A percentile compares a stretch with the other conserved stretches of the same genome.
Conservation (phyloP, 306 rosid species). For the Castanea mollissima region DNA sequence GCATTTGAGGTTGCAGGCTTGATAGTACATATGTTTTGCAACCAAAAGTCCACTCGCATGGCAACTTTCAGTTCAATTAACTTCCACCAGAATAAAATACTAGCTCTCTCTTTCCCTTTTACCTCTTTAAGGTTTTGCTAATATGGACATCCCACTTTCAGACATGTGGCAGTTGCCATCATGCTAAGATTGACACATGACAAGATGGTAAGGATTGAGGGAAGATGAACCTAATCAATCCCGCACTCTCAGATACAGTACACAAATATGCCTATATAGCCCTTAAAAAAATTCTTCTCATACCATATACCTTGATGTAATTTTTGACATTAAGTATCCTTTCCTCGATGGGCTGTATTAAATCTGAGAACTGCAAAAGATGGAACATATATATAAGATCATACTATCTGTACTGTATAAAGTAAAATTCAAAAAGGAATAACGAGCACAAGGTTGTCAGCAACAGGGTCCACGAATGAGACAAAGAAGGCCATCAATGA, state of each 20-base stretch:
- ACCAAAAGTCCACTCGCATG: not conserved
- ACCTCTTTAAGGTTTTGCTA: not conserved
- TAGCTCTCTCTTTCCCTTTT: not conserved
- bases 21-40: not conserved
- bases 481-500: not conserved
- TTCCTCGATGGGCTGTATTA: constrained; percentile 76
- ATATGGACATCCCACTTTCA: constrained; percentile 12
- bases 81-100: not conserved
- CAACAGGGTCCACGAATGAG: not conserved
- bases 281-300: not conserved
- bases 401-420: not conserved
- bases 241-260: not conserved
- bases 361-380: constrained; percentile 64
- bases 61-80: not conserved
- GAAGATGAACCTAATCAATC: not conserved
- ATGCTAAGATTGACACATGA: not conserved
- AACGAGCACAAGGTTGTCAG: not conserved
- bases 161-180: constrained; percentile 8
- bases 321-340: constrained; percentile 58
- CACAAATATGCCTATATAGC: not conserved
- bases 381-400: constrained; percentile 7
- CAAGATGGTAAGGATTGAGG: not conserved
- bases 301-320: constrained; percentile 69
- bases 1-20: not conserved
- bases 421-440: not conserved